Percentiles rank a stretch among this genome's conserved stretches.
phyloP scores from a whole-genome alignment of 768 basidiomycete species.

The Tulasnella sp. region DNA sequence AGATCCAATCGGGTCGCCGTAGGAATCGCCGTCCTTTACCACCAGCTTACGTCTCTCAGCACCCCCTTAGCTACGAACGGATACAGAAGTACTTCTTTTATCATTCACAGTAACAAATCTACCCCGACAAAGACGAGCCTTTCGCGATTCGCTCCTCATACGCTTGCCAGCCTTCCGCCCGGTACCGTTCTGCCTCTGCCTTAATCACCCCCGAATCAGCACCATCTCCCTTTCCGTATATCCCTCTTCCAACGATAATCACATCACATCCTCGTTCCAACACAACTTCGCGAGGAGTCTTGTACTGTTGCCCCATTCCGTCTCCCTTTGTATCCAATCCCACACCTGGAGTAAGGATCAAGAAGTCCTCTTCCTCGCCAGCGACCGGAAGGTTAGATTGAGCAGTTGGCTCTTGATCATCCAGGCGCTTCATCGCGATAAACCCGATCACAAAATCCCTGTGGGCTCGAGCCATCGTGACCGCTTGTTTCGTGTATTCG shows the following conservation, averaged over 20 bases:
- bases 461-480: constrained; percentile 79
- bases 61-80: background rate
- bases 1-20: constrained; percentile 10
- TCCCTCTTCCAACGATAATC: constrained; percentile 94
- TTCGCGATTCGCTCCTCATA: constrained; percentile 56
- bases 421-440: constrained; percentile 85
- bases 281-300: constrained; percentile 82
- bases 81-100: constrained; percentile 11
- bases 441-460: constrained; percentile 93
- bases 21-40: background rate
- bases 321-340: constrained; percentile 77
- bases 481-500: constrained; percentile 75
- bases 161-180: constrained; percentile 83
- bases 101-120: background rate
- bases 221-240: constrained; percentile 65
- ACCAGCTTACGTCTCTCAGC: constrained; percentile 19
- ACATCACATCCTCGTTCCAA: constrained; percentile 82
- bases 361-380: constrained; percentile 64
- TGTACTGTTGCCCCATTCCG: constrained; percentile 90
- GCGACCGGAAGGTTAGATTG: constrained; percentile 34
- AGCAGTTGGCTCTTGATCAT: constrained; percentile 49
- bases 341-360: constrained; percentile 91
- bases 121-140: background rate
- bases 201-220: constrained; percentile 44
- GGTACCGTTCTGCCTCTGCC: constrained; percentile 77